A percentile compares a stretch with the other conserved stretches of the same genome.
Evolutionary conservation across 75 land plant species (phyloP).

Genomic region (Cupressus sempervirens): DNA sequence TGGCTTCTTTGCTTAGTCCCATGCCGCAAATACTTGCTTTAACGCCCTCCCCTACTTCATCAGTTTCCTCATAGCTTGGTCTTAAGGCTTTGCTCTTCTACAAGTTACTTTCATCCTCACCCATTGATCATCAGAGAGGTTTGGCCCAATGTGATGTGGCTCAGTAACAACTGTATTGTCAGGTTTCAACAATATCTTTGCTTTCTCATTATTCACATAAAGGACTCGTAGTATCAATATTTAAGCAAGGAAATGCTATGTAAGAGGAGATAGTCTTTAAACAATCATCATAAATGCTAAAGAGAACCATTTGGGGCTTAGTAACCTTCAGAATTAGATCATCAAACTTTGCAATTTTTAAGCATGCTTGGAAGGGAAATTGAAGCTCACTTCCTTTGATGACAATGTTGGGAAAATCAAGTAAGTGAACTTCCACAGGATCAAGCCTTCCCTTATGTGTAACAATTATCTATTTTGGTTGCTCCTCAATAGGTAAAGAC

Average conservation of each 20-base stretch:
- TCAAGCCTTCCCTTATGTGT: slow-evolving; percentile 99
- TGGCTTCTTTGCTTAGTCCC: too few species aligned
- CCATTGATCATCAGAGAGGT: too few species aligned
- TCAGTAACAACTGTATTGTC: too few species aligned
- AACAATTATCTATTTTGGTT: too few species aligned
- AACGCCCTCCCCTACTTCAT: too few species aligned
- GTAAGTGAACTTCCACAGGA: slow-evolving; percentile 95
- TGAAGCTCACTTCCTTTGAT: slow-evolving; percentile 99
- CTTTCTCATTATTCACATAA: slow-evolving; percentile 99
- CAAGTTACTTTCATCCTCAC: too few species aligned
- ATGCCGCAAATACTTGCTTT: too few species aligned
- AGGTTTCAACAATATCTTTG: slow-evolving; percentile 96
- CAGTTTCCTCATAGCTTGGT: too few species aligned
- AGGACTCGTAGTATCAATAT: slow-evolving; percentile 90
- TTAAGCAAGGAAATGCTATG: slow-evolving; percentile 91
- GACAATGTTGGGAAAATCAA: slow-evolving; percentile 99
- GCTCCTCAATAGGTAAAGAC: too few species aligned
- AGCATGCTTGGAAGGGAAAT: slow-evolving; percentile 98
- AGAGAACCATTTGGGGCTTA: slow-evolving; percentile 97
- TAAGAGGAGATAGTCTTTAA: slow-evolving; percentile 98
- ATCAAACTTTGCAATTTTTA: slow-evolving; percentile 99
- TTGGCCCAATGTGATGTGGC: too few species aligned
- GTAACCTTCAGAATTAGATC: slow-evolving; percentile 96
- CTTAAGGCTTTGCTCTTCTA: too few species aligned
- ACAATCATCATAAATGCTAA: slow-evolving; percentile 99